Conservation (phyloP, 1,284 basidiomycete species). For the Ceratobasidium sp. region DNA sequence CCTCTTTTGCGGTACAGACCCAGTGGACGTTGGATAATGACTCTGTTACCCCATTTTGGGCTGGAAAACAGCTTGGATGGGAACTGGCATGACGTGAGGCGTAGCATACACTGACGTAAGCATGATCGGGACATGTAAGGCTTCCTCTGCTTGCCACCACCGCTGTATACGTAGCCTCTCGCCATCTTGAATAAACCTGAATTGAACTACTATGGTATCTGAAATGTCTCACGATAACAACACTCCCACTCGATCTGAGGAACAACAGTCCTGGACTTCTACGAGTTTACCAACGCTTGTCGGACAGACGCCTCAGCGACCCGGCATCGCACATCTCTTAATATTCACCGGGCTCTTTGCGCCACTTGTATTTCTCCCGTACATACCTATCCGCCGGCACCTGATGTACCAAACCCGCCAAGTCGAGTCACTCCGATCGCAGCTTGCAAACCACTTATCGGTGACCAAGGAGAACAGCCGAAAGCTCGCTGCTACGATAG, state of each 20-base stretch:
- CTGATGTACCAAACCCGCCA: conserved; percentile 30
- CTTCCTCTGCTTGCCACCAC: conserved; percentile 23
- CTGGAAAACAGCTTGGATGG: conserved; percentile 87
- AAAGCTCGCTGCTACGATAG: conserved; percentile 24
- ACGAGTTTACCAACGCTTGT: conserved; percentile 24
- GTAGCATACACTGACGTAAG: conserved; percentile 38
- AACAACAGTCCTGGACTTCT: conserved; percentile 12
- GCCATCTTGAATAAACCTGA: conserved; percentile 4
- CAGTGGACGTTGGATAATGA: conserved; percentile 64
- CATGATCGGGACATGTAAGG: not conserved
- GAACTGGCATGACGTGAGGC: conserved; percentile 61
- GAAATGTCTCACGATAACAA: conserved; percentile 15
- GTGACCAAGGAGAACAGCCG: conserved; percentile 30
- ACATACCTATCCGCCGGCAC: conserved; percentile 20
- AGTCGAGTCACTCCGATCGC: conserved; percentile 20
- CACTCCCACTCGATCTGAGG: conserved; percentile 3
- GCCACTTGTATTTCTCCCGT: conserved; percentile 33
- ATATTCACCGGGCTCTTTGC: conserved; percentile 31
- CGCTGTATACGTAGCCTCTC: not conserved
- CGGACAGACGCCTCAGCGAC: conserved; percentile 31
- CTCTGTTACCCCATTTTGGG: conserved; percentile 90
- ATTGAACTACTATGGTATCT: not conserved
- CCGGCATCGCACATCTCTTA: conserved; percentile 35
- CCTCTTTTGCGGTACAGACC: conserved; percentile 62
- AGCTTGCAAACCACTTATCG: conserved; percentile 24